A percentile compares a stretch with the other conserved stretches of the same genome.
Conservation (phyloP, 176 grass and related monocot genomes). For the Oryza nivara region DNA sequence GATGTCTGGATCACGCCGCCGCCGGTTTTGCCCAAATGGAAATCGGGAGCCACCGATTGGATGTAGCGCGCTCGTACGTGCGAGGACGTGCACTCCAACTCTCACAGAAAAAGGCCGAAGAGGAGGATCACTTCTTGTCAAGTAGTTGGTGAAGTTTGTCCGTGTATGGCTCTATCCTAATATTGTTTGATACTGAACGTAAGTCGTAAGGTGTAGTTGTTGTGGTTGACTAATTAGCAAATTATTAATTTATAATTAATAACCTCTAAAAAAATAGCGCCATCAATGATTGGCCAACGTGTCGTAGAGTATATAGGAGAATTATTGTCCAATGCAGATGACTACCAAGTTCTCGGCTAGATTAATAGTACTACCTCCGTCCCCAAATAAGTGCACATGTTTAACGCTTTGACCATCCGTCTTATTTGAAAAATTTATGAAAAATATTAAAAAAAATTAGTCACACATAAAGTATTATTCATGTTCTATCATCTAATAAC, state of each 20-base stretch:
- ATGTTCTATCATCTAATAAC: no score
- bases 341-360: background rate
- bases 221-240: constrained; percentile 13
- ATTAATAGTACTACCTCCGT: background rate
- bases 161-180: background rate
- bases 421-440: no score
- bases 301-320: background rate
- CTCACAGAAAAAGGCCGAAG: no score
- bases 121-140: no score
- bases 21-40: background rate
- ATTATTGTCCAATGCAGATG: background rate
- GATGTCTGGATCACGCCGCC: background rate
- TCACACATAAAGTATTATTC: no score
- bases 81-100: no score
- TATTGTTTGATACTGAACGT: background rate
- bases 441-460: no score
- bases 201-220: background rate
- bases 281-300: constrained; percentile 30
- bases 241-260: background rate
- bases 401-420: no score
- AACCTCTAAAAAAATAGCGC: background rate
- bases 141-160: no score
- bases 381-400: no score
- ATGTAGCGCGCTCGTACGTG: no score
- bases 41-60: background rate